A percentile compares a stretch with the other conserved stretches of the same genome.
phyloP scores from a whole-genome alignment of 768 basidiomycete genomes.

The Tulasnella sp. region DNA sequence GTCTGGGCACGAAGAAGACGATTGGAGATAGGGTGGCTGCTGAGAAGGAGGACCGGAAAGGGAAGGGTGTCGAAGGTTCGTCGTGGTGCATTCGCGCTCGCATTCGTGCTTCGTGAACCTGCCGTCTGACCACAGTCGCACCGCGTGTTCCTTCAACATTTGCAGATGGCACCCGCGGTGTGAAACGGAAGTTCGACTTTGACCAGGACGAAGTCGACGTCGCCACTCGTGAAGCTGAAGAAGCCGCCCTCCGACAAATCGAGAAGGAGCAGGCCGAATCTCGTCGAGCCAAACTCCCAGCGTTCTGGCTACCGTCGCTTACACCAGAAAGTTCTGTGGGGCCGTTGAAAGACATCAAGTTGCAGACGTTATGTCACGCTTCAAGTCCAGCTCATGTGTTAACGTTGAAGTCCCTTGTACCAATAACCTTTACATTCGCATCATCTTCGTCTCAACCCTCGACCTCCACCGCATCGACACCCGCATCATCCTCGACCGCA shows the following conservation, averaged over 20 bases:
- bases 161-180: conserved; percentile 42
- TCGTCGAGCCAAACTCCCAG: conserved; percentile 83
- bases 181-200: conserved; percentile 85
- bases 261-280: conserved; percentile 80
- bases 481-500: conserved; percentile 23
- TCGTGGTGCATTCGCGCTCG: conserved; percentile 23
- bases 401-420: conserved; percentile 70
- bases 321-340: conserved; percentile 73
- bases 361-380: conserved; percentile 85
- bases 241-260: conserved; percentile 76
- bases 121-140: neutral
- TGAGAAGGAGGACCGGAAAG: conserved; percentile 35
- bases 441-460: conserved; percentile 32
- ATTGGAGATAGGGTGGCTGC: conserved; percentile 7
- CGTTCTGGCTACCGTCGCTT: conserved; percentile 94
- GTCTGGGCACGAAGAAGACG: conserved; percentile 48
- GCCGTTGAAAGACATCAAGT: conserved; percentile 72
- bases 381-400: conserved; percentile 74
- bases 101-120: neutral
- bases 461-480: conserved; percentile 23
- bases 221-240: conserved; percentile 78
- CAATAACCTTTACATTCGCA: conserved; percentile 70
- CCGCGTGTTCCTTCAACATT: conserved; percentile 34
- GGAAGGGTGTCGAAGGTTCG: conserved; percentile 38
- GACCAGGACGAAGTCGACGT: conserved; percentile 66